These are phyloP conservation scores for Fusarium fujikuroi DNA, from an alignment of 2,329 filamentous ascomycete genomes.

Conservation along the genomic window DNA sequence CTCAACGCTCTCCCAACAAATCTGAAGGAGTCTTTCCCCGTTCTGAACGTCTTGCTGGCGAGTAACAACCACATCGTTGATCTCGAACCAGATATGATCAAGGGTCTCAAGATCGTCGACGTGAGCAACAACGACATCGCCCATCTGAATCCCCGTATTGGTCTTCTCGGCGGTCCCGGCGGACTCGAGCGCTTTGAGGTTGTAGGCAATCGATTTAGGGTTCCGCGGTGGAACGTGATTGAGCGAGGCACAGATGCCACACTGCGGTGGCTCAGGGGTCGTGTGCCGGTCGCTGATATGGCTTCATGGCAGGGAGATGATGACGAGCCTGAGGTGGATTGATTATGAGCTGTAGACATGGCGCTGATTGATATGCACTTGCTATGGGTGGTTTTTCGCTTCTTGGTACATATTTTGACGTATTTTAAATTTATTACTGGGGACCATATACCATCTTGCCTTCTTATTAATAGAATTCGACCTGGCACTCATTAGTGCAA, in stretches of 20 bases:
- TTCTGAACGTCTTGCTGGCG: constrained; percentile 75
- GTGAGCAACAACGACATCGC: constrained; percentile 87
- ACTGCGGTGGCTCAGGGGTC: constrained; percentile 81
- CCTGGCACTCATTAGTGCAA: neutral
- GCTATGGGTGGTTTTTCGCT: constrained; percentile 13
- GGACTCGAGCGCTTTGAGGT: constrained; percentile 77
- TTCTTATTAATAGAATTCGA: constrained; percentile 6
- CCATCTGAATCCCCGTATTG: constrained; percentile 82
- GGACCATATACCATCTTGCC: constrained; percentile 28
- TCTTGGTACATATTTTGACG: constrained; percentile 25
- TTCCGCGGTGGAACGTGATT: constrained; percentile 84
- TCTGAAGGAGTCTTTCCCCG: constrained; percentile 75
- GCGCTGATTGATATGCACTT: neutral
- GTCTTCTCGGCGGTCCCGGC: constrained; percentile 74
- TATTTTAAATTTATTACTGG: constrained; percentile 28
- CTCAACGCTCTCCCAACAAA: constrained; percentile 72
- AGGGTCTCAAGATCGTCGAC: constrained; percentile 72
- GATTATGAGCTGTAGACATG: neutral
- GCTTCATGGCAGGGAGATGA: constrained; percentile 63
- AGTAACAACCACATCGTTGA: constrained; percentile 83
- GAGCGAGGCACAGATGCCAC: constrained; percentile 89
- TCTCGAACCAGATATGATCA: constrained; percentile 77
- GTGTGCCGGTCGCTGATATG: constrained; percentile 73
- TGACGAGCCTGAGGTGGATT: constrained; percentile 48
- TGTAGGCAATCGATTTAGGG: constrained; percentile 85